Conservation (phyloP, 2,329 filamentous ascomycete genomes). For the Penicillium glabrum region DNA sequence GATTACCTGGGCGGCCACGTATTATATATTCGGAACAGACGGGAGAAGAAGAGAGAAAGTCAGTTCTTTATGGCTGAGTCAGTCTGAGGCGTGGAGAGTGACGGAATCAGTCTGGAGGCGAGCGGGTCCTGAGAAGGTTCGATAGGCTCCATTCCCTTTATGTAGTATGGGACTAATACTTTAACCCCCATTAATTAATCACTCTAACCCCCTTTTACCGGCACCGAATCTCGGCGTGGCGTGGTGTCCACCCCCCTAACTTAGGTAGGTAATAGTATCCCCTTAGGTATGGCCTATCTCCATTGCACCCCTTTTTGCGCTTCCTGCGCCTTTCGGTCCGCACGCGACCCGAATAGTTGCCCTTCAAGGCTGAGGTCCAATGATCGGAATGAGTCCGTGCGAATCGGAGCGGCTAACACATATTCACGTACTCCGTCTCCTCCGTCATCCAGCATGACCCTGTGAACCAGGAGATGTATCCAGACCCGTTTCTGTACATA, state of each 20-base stretch:
- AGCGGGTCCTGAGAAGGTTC: conserved; percentile 23
- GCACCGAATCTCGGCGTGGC: conserved; percentile 8
- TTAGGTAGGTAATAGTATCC: background rate
- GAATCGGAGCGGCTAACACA: conserved; percentile 1
- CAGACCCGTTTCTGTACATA: background rate
- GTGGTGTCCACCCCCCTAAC: background rate
- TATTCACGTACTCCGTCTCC: background rate
- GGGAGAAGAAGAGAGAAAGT: conserved; percentile 18
- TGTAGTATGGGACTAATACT: background rate
- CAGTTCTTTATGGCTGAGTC: conserved; percentile 20
- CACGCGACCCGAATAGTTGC: conserved; percentile 5
- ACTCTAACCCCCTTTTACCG: background rate
- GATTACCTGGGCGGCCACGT: conserved; percentile 1
- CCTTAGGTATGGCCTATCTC: background rate
- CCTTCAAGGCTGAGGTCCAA: conserved; percentile 7
- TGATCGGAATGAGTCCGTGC: conserved; percentile 18
- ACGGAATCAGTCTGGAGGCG: conserved; percentile 24
- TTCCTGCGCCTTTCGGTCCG: conserved; percentile 8
- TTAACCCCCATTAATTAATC: background rate
- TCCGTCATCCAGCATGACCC: background rate
- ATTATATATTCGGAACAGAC: conserved; percentile 27
- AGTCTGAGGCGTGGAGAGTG: conserved; percentile 23
- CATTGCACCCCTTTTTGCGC: conserved; percentile 9
- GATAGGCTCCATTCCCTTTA: conserved; percentile 8
- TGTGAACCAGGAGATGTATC: background rate